Evolutionary conservation across 2,329 filamentous ascomycete genomes (phyloP).

Genomic region (Aureobasidium vineae): DNA sequence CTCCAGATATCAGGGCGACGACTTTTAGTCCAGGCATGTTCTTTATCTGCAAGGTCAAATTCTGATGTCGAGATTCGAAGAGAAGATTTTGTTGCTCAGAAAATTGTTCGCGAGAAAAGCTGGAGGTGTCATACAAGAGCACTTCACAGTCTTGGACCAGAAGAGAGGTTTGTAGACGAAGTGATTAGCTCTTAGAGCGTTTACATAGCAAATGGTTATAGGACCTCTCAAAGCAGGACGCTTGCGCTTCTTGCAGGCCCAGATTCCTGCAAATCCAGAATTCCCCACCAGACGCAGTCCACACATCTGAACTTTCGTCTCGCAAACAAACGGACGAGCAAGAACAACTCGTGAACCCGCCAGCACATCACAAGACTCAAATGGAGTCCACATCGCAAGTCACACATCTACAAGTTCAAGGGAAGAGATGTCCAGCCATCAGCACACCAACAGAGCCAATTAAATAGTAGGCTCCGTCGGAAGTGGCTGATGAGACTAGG

Average conservation of each 20-base stretch:
- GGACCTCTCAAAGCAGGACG: neutral
- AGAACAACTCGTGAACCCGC: neutral
- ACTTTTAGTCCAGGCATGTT: slow-evolving; percentile 58
- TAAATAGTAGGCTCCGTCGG: slow-evolving; percentile 35
- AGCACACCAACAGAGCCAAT: slow-evolving; percentile 40
- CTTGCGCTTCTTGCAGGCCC: neutral
- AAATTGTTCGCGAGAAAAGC: neutral
- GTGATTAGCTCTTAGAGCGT: neutral
- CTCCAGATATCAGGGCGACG: slow-evolving; percentile 89
- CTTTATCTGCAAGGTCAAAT: neutral
- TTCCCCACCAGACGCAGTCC: neutral
- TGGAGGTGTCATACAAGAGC: neutral
- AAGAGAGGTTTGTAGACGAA: neutral
- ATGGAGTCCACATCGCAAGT: neutral
- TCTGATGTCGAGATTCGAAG: neutral
- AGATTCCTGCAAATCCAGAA: neutral
- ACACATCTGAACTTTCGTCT: neutral
- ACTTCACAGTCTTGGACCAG: neutral
- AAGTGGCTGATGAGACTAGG: slow-evolving; percentile 35
- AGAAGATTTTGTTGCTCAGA: neutral
- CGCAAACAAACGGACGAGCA: neutral
- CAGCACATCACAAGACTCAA: neutral
- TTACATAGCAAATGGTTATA: neutral
- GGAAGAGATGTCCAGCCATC: slow-evolving; percentile 35
- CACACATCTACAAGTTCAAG: neutral